Evolutionary conservation across 2,329 filamentous ascomycete species (phyloP).

Genomic region (Chaetomium olivaceum): DNA sequence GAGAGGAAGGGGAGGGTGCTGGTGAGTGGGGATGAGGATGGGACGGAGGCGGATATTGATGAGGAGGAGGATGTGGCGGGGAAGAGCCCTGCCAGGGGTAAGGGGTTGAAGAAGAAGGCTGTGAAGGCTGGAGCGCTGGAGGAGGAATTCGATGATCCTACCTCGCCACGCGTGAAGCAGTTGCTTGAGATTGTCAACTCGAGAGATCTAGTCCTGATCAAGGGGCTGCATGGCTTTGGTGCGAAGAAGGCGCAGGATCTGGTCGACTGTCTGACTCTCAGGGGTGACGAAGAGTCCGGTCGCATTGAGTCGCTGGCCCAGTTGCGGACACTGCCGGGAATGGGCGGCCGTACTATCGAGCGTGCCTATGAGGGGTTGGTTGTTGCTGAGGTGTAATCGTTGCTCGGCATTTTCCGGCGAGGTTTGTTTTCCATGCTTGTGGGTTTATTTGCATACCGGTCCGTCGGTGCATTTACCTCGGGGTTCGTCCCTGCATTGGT

Average conservation of each 20-base stretch:
- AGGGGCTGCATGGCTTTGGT: constrained; percentile 68
- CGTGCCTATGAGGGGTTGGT: constrained; percentile 54
- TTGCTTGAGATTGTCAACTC: constrained; percentile 74
- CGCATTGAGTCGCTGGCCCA: constrained; percentile 52
- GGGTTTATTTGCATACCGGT: not conserved
- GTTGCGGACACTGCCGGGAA: constrained; percentile 55
- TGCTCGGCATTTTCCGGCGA: not conserved
- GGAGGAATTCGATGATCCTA: constrained; percentile 6
- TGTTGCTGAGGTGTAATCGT: not conserved
- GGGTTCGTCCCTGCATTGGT: not conserved
- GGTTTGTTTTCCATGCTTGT: not conserved
- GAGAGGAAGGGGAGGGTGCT: not conserved
- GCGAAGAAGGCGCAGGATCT: constrained; percentile 68
- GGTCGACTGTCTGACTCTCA: constrained; percentile 55
- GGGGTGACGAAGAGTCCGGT: constrained; percentile 41
- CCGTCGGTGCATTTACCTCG: not conserved
- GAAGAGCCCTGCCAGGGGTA: constrained; percentile 25
- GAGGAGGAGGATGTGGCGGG: constrained; percentile 37
- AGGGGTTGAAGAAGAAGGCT: constrained; percentile 16
- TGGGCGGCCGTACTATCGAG: constrained; percentile 59
- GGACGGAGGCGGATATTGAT: constrained; percentile 46
- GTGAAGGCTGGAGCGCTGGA: constrained; percentile 15
- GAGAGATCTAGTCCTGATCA: constrained; percentile 65
- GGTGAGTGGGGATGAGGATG: constrained; percentile 43
- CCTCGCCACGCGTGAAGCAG: constrained; percentile 56